A percentile compares a stretch with the other conserved stretches of the same genome.
Evolutionary conservation across 495 filamentous ascomycete genomes (phyloP).

Genomic region (Pseudevernia furfuracea): DNA sequence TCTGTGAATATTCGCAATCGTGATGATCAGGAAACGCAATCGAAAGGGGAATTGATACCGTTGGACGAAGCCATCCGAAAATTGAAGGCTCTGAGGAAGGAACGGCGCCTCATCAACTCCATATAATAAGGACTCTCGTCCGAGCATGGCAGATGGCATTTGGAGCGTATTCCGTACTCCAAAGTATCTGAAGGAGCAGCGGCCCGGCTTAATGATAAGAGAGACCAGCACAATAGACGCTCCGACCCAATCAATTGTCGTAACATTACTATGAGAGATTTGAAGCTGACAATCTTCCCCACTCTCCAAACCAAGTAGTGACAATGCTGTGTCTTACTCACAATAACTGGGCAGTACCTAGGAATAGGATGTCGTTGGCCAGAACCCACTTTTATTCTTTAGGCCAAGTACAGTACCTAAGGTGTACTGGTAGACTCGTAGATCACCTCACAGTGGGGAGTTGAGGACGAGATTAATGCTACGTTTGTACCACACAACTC

Average conservation of each 20-base stretch:
- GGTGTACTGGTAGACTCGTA: too few relatives aligned
- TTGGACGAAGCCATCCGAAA: slow-evolving; percentile 72
- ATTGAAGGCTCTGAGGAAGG: slow-evolving; percentile 60
- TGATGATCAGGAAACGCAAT: slow-evolving; percentile 77
- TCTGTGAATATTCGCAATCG: slow-evolving; percentile 86
- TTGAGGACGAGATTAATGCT: background rate
- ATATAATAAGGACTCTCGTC: slow-evolving; percentile 23
- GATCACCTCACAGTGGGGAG: too few relatives aligned
- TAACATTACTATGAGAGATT: background rate
- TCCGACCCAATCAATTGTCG: background rate
- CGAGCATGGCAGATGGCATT: background rate
- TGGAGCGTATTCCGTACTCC: background rate
- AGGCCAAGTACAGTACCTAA: too few relatives aligned
- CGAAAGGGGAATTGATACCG: slow-evolving; percentile 60
- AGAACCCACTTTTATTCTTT: background rate
- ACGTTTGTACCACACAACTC: background rate
- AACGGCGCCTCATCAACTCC: slow-evolving; percentile 49
- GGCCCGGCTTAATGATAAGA: background rate
- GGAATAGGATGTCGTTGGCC: background rate
- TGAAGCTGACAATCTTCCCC: background rate
- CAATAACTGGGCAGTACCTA: too few relatives aligned
- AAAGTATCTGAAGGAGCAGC: background rate
- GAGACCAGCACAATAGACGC: background rate
- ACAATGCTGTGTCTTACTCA: background rate
- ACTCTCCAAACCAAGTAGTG: background rate